A percentile compares a stretch with the other conserved stretches of the same genome.
These are phyloP conservation scores for Aphanomyces astaci DNA, from an alignment of 352 stramenopile genomes.

Conservation along the genomic window DNA sequence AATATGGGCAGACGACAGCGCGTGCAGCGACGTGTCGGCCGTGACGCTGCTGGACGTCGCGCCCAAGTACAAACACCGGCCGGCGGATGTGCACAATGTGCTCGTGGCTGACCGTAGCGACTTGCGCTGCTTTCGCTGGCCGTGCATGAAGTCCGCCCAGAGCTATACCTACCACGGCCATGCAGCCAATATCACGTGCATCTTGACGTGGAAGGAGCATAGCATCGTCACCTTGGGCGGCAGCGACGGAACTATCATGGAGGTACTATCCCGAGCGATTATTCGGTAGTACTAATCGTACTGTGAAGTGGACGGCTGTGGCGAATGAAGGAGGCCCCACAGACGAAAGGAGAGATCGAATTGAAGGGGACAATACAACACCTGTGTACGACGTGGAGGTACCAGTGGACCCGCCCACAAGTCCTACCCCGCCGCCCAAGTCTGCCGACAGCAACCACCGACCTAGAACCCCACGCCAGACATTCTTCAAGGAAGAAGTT, in stretches of 20 bases:
- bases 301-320: conserved; percentile 11
- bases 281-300: too few species aligned
- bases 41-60: conserved; percentile 25
- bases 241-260: conserved; percentile 48
- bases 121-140: conserved; percentile 49
- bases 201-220: conserved; percentile 44
- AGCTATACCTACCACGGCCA: conserved; percentile 41
- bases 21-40: conserved; percentile 42
- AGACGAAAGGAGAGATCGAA: neutral
- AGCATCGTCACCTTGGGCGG: conserved; percentile 50
- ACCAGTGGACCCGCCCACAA: neutral
- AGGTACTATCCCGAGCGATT: conserved; percentile 26
- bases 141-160: conserved; percentile 34
- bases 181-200: conserved; percentile 36
- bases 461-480: neutral
- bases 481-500: neutral
- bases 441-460: neutral
- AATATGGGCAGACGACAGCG: conserved; percentile 52
- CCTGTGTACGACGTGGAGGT: neutral
- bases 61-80: neutral
- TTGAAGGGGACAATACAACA: neutral
- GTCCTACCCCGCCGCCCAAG: neutral
- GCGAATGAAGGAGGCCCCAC: neutral
- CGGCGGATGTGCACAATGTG: neutral
- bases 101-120: conserved; percentile 28